Percentiles rank a stretch among this genome's conserved stretches.
These are phyloP conservation scores for Sesbania bispinosa DNA, from an alignment of 306 rosid genomes.

Conservation along the genomic window DNA sequence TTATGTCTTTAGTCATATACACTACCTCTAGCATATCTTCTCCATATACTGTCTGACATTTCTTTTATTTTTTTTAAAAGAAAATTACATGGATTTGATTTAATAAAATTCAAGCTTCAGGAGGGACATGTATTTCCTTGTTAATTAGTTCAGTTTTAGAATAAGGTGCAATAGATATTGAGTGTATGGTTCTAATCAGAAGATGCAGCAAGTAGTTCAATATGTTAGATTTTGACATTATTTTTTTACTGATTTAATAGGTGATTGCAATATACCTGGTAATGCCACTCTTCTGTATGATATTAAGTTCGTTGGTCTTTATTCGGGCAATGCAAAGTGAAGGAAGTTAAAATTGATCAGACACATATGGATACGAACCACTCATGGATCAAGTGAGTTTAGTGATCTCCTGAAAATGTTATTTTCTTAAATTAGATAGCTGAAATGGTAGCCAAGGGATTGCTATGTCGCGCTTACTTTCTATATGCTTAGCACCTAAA, in stretches of 20 bases:
- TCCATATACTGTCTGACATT: neutral
- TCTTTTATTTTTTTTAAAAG: neutral
- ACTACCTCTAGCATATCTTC: neutral
- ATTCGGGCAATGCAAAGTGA: slow-evolving; percentile 77
- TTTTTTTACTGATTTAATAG: slow-evolving; percentile 38
- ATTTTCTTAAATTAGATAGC: slow-evolving; percentile 19
- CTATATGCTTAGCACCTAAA: slow-evolving; percentile 1
- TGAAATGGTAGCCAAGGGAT: slow-evolving; percentile 26
- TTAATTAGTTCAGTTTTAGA: neutral
- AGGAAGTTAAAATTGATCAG: slow-evolving; percentile 21
- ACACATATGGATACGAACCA: slow-evolving; percentile 16
- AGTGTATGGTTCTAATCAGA: neutral
- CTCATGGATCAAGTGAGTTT: slow-evolving; percentile 41
- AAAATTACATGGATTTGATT: neutral
- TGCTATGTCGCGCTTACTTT: slow-evolving; percentile 1
- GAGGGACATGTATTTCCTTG: slow-evolving; percentile 11
- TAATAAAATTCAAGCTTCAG: neutral
- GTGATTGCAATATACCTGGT: slow-evolving; percentile 94
- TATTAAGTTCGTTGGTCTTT: slow-evolving; percentile 64
- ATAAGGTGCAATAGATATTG: neutral
- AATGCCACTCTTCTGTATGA: slow-evolving; percentile 91
- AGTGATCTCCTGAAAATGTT: slow-evolving; percentile 10
- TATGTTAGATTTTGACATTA: slow-evolving; percentile 28
- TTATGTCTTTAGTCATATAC: neutral
- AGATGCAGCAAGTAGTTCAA: neutral